These are phyloP conservation scores for Penicillium coprophilum DNA, from an alignment of 495 filamentous ascomycete species.

Conservation along the genomic window DNA sequence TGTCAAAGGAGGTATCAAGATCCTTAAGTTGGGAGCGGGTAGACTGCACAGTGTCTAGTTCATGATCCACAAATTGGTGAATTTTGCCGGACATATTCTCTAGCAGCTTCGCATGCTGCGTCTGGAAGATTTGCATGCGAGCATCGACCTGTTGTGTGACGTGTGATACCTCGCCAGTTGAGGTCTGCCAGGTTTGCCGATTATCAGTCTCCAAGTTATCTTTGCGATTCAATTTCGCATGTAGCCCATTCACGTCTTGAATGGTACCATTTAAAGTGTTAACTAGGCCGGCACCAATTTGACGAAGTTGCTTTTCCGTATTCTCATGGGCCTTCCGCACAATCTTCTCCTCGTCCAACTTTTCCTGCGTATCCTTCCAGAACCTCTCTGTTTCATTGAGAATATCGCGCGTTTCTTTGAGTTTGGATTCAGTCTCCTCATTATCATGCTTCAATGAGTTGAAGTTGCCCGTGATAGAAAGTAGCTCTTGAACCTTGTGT, in stretches of 20 bases:
- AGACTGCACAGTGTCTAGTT: slow-evolving; percentile 64
- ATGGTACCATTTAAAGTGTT: slow-evolving; percentile 73
- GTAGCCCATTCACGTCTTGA: slow-evolving; percentile 73
- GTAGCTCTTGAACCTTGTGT: slow-evolving; percentile 89
- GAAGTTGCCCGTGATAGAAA: slow-evolving; percentile 79
- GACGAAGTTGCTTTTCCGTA: slow-evolving; percentile 74
- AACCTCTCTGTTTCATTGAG: slow-evolving; percentile 85
- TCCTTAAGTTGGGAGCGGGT: slow-evolving; percentile 67
- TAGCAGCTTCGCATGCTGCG: slow-evolving; percentile 68
- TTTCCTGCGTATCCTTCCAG: slow-evolving; percentile 69
- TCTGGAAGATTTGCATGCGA: slow-evolving; percentile 65
- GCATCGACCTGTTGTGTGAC: slow-evolving; percentile 74
- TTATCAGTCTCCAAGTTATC: slow-evolving; percentile 79
- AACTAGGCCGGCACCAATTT: slow-evolving; percentile 71
- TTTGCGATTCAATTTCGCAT: slow-evolving; percentile 78
- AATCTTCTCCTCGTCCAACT: slow-evolving; percentile 74
- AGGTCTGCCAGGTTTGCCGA: slow-evolving; percentile 71
- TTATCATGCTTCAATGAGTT: slow-evolving; percentile 83
- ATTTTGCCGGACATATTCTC: slow-evolving; percentile 65
- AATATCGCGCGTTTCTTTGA: slow-evolving; percentile 76
- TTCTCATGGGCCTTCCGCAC: slow-evolving; percentile 80
- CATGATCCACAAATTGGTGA: slow-evolving; percentile 66
- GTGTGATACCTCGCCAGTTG: slow-evolving; percentile 69
- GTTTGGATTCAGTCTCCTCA: slow-evolving; percentile 64
- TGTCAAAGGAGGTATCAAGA: slow-evolving; percentile 63